Conservation (phyloP, 441 rosid species). For the Erodium texanum region DNA sequence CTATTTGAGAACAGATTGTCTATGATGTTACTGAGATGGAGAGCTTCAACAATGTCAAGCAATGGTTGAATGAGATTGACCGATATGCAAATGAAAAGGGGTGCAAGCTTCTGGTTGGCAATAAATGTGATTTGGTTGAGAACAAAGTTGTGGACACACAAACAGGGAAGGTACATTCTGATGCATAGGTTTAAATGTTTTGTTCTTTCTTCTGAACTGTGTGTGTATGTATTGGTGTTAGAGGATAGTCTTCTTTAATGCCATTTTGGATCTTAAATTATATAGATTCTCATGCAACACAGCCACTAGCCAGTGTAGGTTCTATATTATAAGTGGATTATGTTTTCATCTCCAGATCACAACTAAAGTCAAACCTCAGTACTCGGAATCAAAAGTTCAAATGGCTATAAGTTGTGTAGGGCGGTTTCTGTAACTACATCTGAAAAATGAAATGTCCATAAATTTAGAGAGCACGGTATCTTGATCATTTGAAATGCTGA, state of each 20-base stretch:
- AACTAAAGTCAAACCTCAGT: too few species aligned
- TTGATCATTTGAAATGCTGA: neutral
- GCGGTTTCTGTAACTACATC: neutral
- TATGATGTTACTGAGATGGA: neutral
- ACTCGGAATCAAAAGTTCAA: too few species aligned
- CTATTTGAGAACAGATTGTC: conserved; percentile 45
- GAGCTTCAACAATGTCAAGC: conserved; percentile 39
- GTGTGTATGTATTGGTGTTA: too few species aligned
- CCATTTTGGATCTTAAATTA: neutral
- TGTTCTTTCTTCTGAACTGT: neutral
- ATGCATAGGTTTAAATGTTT: neutral
- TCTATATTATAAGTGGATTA: neutral
- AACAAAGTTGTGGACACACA: conserved; percentile 78
- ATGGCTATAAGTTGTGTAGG: neutral
- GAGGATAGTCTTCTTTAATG: neutral
- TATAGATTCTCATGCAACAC: neutral
- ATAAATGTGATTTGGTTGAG: conserved; percentile 78
- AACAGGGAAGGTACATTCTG: conserved; percentile 23
- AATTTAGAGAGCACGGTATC: neutral
- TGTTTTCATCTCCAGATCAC: neutral
- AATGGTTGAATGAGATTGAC: conserved; percentile 83
- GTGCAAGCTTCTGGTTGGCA: conserved; percentile 85
- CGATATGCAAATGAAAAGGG: conserved; percentile 84
- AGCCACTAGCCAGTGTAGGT: neutral
- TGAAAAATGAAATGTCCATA: neutral